Conservation (phyloP, 75 land plant species). For the Selaginella tamariscina region DNA sequence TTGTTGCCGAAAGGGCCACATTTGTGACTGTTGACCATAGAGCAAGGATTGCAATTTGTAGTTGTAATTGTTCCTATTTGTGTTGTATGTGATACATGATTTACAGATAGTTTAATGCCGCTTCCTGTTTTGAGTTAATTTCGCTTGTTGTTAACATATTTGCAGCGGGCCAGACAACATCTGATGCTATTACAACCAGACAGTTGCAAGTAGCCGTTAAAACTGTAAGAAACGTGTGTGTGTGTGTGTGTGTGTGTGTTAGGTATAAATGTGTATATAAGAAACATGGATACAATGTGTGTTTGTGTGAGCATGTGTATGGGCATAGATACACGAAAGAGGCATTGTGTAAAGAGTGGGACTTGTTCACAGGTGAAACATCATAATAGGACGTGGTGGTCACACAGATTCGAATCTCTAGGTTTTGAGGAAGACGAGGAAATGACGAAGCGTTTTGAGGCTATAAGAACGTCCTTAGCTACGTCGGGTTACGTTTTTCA, state of each 20-base stretch:
- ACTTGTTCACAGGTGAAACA: slow-evolving; percentile 33
- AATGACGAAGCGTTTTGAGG: slow-evolving; percentile 36
- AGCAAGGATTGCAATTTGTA: no score
- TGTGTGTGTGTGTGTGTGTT: neutral
- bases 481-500: neutral
- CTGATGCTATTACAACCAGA: neutral
- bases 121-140: no score
- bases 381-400: slow-evolving; percentile 49
- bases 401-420: slow-evolving; percentile 27
- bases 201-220: neutral
- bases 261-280: no score
- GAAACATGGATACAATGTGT: no score
- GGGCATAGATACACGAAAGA: neutral
- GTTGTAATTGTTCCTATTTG: no score
- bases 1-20: no score
- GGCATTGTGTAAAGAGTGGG: no score
- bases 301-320: neutral
- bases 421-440: slow-evolving; percentile 50
- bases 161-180: neutral
- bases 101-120: no score
- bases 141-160: neutral
- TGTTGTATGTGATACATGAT: no score
- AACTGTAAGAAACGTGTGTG: neutral
- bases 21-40: no score
- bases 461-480: neutral